Base-by-base conservation (phyloP, 495 filamentous ascomycete species). In the Penicillium robsamsonii region DNA sequence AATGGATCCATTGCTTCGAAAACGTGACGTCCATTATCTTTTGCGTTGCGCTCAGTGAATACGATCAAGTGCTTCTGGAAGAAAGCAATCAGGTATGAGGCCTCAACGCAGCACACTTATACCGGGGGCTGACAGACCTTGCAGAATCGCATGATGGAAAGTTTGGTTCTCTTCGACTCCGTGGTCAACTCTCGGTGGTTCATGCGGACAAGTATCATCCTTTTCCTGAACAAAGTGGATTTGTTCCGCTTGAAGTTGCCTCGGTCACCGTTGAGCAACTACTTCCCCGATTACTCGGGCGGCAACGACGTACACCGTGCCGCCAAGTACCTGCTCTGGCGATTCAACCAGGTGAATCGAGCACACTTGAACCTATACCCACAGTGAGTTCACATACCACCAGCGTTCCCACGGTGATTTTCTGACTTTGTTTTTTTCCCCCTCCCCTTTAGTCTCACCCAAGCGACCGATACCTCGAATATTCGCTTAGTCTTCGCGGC, bases 1-100 rank as follows among this genome's bases (percentile, higher is more conserved):
- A 98, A 75, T 98, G 94, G 94, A 98, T 98, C 65, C 94, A 98
- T 75, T 98, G 94, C 78, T 98, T 98, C 70, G 94, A 98, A 70
- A 96, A 97, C 61, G 94, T 98, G 60, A 98, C 94, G 10, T 98
- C 94, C n/a, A 98, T 98, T 72, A 97, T 98, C 64, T 98, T 98
- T 77, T 97, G 94, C 63, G 94, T 98, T 43, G 95, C 94, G 18
- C 77, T 98, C 61, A 97, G 95, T 79, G 94, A 98, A 71, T 98
- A 98, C 70, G 94, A 98, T 67, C 94, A 98, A 72, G 92, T 96
- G 9, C 79, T 98, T 46, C 79, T 97, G 37, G 95, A 98, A 75
- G 92, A 98, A 73, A 95, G 88, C 72, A 96, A 94, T 70, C 94
- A 98, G 81, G 91, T 92, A 83, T 44, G 76, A 57, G 55, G 10